Conservation (phyloP, 208 protist genomes). For the Trypanosoma theileri region DNA sequence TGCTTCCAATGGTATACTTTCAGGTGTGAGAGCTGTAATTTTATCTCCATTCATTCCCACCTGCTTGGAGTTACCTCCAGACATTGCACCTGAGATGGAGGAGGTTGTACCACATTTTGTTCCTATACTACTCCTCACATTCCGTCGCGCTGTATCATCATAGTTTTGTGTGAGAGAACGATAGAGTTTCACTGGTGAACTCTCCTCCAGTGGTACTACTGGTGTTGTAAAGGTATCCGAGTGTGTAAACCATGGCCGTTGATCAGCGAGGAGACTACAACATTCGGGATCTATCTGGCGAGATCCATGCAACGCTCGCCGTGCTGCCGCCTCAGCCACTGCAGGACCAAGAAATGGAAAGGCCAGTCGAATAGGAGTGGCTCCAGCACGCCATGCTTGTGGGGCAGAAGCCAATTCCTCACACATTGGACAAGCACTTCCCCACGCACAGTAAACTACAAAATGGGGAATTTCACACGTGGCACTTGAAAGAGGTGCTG, state of each 20-base stretch:
- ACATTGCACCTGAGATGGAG: too few relatives aligned
- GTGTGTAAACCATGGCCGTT: conserved; percentile 69
- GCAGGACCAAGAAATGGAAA: conserved; percentile 62
- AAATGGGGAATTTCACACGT: conserved; percentile 4
- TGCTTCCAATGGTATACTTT: conserved; percentile 11
- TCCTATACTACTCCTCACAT: neutral
- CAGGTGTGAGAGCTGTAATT: conserved; percentile 9
- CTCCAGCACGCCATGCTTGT: conserved; percentile 46
- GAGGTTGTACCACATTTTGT: neutral
- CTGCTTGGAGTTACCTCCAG: neutral
- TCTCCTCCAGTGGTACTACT: conserved; percentile 26
- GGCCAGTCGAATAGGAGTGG: conserved; percentile 28
- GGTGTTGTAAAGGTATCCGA: conserved; percentile 59
- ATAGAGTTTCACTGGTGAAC: conserved; percentile 51
- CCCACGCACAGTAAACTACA: conserved; percentile 74
- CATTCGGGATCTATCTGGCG: conserved; percentile 25
- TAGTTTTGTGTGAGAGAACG: conserved; percentile 24
- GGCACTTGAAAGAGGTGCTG: neutral
- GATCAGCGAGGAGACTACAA: conserved; percentile 24
- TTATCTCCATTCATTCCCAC: neutral
- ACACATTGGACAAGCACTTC: conserved; percentile 70
- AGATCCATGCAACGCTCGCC: conserved; percentile 10
- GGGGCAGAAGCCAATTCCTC: conserved; percentile 55
- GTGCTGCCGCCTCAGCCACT: conserved; percentile 30
- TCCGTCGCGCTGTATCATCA: neutral